phyloP scores from a whole-genome alignment of 2,329 filamentous ascomycete genomes.

The Hypomyces perniciosus region DNA sequence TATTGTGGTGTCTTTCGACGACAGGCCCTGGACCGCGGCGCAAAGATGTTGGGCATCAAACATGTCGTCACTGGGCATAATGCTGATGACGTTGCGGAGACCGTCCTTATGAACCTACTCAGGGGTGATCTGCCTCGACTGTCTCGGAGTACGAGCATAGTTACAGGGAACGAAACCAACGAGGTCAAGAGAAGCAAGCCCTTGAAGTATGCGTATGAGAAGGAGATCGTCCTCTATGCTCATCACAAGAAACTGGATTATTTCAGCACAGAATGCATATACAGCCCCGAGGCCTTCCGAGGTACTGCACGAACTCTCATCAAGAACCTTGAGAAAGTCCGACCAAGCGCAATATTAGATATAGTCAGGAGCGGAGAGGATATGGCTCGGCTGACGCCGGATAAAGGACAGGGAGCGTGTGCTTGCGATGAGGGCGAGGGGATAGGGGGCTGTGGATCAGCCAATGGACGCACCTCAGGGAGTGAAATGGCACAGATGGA shows the following conservation, averaged over 20 bases:
- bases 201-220: conserved; percentile 96
- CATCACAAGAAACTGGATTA: conserved; percentile 97
- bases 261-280: conserved; percentile 97
- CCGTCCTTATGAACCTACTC: conserved; percentile 93
- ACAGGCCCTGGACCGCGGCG: conserved; percentile 88
- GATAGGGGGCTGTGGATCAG: conserved; percentile 63
- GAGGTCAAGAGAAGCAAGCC: conserved; percentile 95
- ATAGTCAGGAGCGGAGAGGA: conserved; percentile 94
- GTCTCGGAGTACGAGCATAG: conserved; percentile 82
- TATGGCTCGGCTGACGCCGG: conserved; percentile 69
- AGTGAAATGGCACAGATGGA: conserved; percentile 82
- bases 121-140: conserved; percentile 84
- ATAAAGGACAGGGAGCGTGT: conserved; percentile 31
- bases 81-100: conserved; percentile 94
- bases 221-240: conserved; percentile 96
- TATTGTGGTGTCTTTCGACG: conserved; percentile 96
- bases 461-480: conserved; percentile 58
- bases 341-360: conserved; percentile 90
- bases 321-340: conserved; percentile 88
- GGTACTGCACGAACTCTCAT: conserved; percentile 87
- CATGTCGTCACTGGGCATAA: conserved; percentile 98
- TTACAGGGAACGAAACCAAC: conserved; percentile 70
- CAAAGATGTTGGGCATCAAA: conserved; percentile 76
- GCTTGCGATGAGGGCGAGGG: conserved; percentile 33
- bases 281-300: conserved; percentile 93